Evolutionary conservation across 257 asterid genomes (phyloP), one percentile per base, ranked within the genome.

Genomic region (Leptodermis oblonga): DNA sequence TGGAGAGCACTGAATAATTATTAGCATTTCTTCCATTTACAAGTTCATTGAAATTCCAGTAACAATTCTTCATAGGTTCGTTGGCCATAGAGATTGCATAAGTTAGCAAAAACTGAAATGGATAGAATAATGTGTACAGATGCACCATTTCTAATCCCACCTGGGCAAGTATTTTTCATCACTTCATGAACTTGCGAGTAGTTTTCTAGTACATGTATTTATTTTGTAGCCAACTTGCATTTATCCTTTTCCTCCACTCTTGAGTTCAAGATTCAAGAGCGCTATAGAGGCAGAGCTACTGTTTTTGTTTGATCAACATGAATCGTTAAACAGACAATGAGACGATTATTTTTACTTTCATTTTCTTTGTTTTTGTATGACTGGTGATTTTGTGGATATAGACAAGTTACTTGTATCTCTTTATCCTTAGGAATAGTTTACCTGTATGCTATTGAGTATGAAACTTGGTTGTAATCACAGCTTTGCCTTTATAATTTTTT

Each of bases 71-170:
- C 53, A 42, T 78, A 0, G 25, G 30, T n/a, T 77, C 48, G 52
- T 67, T 18, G 17, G 30, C 69, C 70, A 64, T 55, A 93, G 98
- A 72, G 20, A 65, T 76, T 91, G 75, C 94, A 76, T 68, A 89
- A 85, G 62, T 77, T 86, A 65, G 96, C 96, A 4, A 90, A 79
- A 68, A 78, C 71, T 23, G 97, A 87, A 79, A 91, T 85, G 63
- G 99, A 93, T 83, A 90, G 79, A 75, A 82, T 82, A 66, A 88
- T 93, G 99, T 94, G 92, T 13, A 86, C 91, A 4, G 96, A 93
- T 28, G 99, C 94, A n/a, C 88, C 97, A 25, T 96, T 93, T 81
- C 78, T 93, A 28, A 88, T 84, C 77, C 85, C 96, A 65, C 98
- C 97, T 52, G 97, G 97, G 76, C 97, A 90, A 96, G 97, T 93